Percentiles rank a stretch among this genome's conserved stretches.
phyloP scores from a whole-genome alignment of 768 basidiomycete genomes.

The Podaxis sp. region DNA sequence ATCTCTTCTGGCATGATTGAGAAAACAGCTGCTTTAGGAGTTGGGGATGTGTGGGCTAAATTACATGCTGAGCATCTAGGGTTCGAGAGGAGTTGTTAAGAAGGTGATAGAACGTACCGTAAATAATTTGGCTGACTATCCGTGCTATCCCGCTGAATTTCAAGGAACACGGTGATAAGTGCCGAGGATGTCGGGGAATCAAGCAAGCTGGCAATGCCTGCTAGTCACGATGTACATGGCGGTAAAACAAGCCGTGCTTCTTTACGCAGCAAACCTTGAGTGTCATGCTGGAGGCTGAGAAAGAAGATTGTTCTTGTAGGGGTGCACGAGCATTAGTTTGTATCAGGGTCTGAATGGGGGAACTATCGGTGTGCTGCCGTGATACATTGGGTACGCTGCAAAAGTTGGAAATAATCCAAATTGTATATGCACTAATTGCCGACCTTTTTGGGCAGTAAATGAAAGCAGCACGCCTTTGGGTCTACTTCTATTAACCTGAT shows the following conservation, averaged over 20 bases:
- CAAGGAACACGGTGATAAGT: not conserved
- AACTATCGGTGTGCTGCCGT: not conserved
- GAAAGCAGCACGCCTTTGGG: not conserved
- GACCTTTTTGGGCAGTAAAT: not conserved
- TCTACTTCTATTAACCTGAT: not conserved
- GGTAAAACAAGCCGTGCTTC: not conserved
- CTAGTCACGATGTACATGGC: not conserved
- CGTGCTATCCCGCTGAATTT: not conserved
- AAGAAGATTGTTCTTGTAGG: not conserved
- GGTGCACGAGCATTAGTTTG: not conserved
- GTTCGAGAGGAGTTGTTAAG: not conserved
- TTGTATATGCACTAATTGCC: not conserved
- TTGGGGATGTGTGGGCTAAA: not conserved
- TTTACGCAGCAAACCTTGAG: slow-evolving; percentile 2
- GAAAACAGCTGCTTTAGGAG: no score
- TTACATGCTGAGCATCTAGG: not conserved
- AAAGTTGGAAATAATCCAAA: not conserved
- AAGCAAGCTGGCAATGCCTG: not conserved
- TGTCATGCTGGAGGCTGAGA: slow-evolving; percentile 3
- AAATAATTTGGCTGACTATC: not conserved
- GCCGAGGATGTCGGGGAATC: slow-evolving; percentile 11
- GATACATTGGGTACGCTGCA: not conserved
- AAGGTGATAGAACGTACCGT: not conserved
- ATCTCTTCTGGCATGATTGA: not conserved
- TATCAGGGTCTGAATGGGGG: not conserved